These are phyloP conservation scores for Aureobasidium namibiae DNA, from an alignment of 2,329 filamentous ascomycete genomes.

Conservation along the genomic window DNA sequence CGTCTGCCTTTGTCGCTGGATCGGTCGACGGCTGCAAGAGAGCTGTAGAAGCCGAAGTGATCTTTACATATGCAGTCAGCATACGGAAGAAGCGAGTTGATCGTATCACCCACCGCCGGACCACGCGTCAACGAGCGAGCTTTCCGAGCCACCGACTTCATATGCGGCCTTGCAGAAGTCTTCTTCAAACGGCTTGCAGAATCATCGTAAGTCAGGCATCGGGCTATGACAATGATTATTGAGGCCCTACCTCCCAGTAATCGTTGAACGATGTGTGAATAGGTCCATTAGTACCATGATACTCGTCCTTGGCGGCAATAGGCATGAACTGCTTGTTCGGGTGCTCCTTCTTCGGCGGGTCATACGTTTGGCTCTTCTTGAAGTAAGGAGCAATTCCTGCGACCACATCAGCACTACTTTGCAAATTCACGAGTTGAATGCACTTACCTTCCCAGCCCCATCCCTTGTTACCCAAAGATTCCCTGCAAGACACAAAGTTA, in stretches of 20 bases:
- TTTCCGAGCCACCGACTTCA: constrained; percentile 22
- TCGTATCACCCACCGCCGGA: constrained; percentile 14
- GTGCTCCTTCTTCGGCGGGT: constrained; percentile 17
- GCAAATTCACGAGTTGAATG: background rate
- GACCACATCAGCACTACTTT: background rate
- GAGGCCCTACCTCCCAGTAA: constrained; percentile 20
- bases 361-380: constrained; percentile 25
- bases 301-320: constrained; percentile 16
- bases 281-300: constrained; percentile 23
- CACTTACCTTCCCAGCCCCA: background rate
- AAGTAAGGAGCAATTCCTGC: constrained; percentile 21
- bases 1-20: constrained; percentile 23
- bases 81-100: background rate
- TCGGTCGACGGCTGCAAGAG: constrained; percentile 25
- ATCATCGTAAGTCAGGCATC: background rate
- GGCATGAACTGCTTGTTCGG: constrained; percentile 25
- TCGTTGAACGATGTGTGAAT: constrained; percentile 27
- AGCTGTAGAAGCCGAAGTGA: constrained; percentile 27
- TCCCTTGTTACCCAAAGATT: background rate
- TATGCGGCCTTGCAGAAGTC: constrained; percentile 29
- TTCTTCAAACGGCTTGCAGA: constrained; percentile 28
- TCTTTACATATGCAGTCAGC: constrained; percentile 12
- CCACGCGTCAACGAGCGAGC: constrained; percentile 26
- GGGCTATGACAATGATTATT: background rate
- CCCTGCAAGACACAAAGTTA: background rate